Conservation (phyloP, 2,329 filamentous ascomycete species). For the Sclerotinia glacialis region DNA sequence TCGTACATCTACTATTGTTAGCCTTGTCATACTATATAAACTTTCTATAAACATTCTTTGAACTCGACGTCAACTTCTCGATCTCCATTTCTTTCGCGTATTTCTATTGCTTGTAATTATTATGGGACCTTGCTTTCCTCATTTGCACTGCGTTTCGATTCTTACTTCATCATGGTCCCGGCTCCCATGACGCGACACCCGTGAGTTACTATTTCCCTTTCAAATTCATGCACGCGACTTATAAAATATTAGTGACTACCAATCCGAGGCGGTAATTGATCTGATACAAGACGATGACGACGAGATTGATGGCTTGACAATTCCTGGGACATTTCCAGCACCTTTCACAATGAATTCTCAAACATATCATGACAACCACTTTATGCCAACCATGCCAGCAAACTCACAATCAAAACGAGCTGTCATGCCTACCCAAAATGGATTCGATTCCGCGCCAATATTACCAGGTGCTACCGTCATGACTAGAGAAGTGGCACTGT, state of each 20-base stretch:
- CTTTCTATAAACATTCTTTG: neutral
- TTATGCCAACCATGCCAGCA: slow-evolving; percentile 1
- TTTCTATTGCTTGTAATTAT: neutral
- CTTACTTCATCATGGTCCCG: slow-evolving; percentile 6
- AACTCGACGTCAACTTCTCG: neutral
- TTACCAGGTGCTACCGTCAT: slow-evolving; percentile 11
- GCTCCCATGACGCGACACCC: slow-evolving; percentile 10
- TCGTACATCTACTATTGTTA: neutral
- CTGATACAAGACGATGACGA: slow-evolving; percentile 12
- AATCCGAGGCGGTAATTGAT: slow-evolving; percentile 15
- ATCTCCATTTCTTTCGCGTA: neutral
- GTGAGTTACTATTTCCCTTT: slow-evolving; percentile 8
- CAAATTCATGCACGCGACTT: slow-evolving; percentile 12
- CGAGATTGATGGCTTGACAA: slow-evolving; percentile 8
- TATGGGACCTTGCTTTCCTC: neutral
- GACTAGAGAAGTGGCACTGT: neutral
- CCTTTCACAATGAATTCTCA: neutral
- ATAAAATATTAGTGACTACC: neutral
- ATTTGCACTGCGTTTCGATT: neutral
- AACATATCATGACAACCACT: slow-evolving; percentile 4
- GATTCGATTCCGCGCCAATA: neutral
- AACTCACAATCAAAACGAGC: neutral
- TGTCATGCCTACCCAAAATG: neutral
- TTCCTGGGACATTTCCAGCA: slow-evolving; percentile 8
- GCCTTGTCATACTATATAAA: neutral